Conservation (phyloP, 2,329 filamentous ascomycete species). For the Coccinonectria pachysandricola region DNA sequence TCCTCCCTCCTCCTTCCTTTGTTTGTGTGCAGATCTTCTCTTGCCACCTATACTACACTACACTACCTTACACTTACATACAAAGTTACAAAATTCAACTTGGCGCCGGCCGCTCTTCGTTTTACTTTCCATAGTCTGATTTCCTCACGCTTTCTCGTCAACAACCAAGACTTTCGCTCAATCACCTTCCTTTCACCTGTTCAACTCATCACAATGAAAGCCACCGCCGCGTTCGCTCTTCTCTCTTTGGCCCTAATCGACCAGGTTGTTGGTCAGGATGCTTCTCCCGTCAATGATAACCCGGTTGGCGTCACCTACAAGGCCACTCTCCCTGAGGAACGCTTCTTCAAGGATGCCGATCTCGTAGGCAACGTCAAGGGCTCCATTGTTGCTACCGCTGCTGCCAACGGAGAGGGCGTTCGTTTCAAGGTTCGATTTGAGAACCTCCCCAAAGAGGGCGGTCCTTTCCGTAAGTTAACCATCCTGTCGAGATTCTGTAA, state of each 20-base stretch:
- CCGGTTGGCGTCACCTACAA: slow-evolving; percentile 42
- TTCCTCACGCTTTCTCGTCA: too few relatives aligned
- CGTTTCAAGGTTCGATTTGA: slow-evolving; percentile 44
- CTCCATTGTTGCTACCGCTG: slow-evolving; percentile 35
- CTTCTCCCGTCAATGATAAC: slow-evolving; percentile 44
- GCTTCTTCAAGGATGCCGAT: slow-evolving; percentile 38
- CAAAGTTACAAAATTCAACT: too few relatives aligned
- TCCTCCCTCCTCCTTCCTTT: too few relatives aligned
- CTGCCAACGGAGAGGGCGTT: slow-evolving; percentile 42
- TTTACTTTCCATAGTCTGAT: too few relatives aligned
- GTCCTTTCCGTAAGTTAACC: slow-evolving; percentile 46
- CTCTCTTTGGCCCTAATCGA: slow-evolving; percentile 14
- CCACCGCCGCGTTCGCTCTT: slow-evolving; percentile 1
- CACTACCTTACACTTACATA: too few relatives aligned
- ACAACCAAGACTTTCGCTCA: slow-evolving; percentile 1
- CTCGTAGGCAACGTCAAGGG: slow-evolving; percentile 45
- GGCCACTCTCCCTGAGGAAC: slow-evolving; percentile 43
- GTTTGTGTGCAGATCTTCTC: too few relatives aligned
- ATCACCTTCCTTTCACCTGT: too few relatives aligned
- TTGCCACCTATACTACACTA: too few relatives aligned
- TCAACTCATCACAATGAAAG: too few relatives aligned
- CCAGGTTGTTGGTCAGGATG: slow-evolving; percentile 29
- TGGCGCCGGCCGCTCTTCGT: too few relatives aligned
- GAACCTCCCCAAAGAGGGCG: slow-evolving; percentile 46
- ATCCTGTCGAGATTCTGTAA: too few relatives aligned